phyloP scores from a whole-genome alignment of 2,329 filamentous ascomycete species.

The Bipolaris zeicola region DNA sequence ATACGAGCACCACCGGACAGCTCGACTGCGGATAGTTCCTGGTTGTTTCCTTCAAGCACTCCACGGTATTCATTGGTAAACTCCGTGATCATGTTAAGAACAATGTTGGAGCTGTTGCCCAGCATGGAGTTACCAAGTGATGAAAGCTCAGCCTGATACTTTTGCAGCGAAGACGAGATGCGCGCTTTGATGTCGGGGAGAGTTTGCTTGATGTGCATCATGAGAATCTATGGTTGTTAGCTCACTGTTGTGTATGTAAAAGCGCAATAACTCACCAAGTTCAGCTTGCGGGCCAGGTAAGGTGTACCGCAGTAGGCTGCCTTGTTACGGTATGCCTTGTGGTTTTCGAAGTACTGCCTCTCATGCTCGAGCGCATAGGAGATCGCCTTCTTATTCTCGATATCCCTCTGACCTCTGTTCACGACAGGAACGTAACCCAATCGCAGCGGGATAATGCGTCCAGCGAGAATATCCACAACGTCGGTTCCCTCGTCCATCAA shows the following conservation, averaged over 20 bases:
- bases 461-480: conserved; percentile 96
- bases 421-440: conserved; percentile 97
- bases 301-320: conserved; percentile 97
- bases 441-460: conserved; percentile 92
- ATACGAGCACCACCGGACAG: conserved; percentile 97
- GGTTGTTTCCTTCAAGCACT: conserved; percentile 94
- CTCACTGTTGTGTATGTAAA: background rate
- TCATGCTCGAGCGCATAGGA: conserved; percentile 88
- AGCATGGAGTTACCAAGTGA: conserved; percentile 91
- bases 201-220: conserved; percentile 99
- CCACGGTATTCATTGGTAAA: conserved; percentile 98
- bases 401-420: conserved; percentile 96
- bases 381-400: conserved; percentile 97
- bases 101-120: conserved; percentile 93
- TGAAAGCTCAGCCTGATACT: conserved; percentile 82
- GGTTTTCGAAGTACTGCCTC: conserved; percentile 96
- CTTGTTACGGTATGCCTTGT: conserved; percentile 99
- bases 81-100: conserved; percentile 98
- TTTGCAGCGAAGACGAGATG: conserved; percentile 90
- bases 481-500: conserved; percentile 99
- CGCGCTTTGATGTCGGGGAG: conserved; percentile 97
- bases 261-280: conserved; percentile 63
- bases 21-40: conserved; percentile 91
- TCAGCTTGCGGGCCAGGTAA: conserved; percentile 94
- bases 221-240: conserved; percentile 71